Percentiles rank a stretch among this genome's conserved stretches.
phyloP scores from a whole-genome alignment of 768 basidiomycete genomes.

The Rhodosporidiobolus sp. region DNA sequence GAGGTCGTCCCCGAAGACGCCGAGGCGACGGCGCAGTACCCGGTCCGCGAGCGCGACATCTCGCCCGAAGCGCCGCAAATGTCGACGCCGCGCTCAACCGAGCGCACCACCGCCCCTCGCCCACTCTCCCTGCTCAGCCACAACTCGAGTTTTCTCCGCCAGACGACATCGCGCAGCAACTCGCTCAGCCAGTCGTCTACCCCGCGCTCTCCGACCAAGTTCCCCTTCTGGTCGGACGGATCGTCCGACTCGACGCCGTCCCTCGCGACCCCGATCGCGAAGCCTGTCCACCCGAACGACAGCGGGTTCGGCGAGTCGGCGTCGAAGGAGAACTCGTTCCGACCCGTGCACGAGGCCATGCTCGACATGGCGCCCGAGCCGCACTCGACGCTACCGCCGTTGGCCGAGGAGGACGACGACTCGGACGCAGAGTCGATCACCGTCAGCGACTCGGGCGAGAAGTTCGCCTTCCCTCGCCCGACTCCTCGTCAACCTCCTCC shows the following conservation, averaged over 20 bases:
- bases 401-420: too few relatives aligned
- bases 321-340: too few relatives aligned
- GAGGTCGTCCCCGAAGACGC: background rate
- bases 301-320: conserved; percentile 5
- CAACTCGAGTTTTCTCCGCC: background rate
- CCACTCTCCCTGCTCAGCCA: conserved; percentile 7
- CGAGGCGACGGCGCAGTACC: background rate
- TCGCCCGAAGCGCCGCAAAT: background rate
- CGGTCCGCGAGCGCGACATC: background rate
- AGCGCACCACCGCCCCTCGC: background rate
- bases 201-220: background rate
- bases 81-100: conserved; percentile 8
- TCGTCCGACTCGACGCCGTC: background rate
- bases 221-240: background rate
- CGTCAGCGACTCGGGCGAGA: background rate
- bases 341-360: background rate
- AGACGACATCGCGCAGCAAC: background rate
- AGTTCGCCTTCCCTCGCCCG: conserved; percentile 2
- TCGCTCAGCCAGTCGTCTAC: background rate
- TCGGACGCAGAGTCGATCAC: background rate
- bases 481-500: background rate
- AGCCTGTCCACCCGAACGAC: background rate
- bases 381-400: too few relatives aligned
- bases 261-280: too few relatives aligned
- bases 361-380: background rate